A percentile compares a stretch with the other conserved stretches of the same genome.
phyloP scores from a whole-genome alignment of 2,329 filamentous ascomycete genomes.

The Talaromyces sp. region DNA sequence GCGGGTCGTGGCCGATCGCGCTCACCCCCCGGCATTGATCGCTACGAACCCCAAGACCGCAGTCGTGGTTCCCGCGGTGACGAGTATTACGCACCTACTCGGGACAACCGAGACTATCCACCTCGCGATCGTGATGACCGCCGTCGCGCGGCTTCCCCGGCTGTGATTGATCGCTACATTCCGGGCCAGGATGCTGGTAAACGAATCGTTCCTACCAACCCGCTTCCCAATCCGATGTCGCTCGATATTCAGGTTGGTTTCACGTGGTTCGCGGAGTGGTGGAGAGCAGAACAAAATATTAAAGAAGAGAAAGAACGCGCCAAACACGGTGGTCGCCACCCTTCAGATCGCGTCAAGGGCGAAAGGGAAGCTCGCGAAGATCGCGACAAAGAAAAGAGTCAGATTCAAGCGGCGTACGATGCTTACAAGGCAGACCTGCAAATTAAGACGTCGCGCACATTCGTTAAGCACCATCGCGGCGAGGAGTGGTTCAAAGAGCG shows the following conservation, averaged over 20 bases:
- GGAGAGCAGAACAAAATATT: conserved; percentile 60
- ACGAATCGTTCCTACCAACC: conserved; percentile 53
- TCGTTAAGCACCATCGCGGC: conserved; percentile 86
- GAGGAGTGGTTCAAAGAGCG: conserved; percentile 98
- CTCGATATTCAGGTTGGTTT: conserved; percentile 65
- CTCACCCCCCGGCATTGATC: conserved; percentile 60
- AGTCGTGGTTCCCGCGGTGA: conserved; percentile 49
- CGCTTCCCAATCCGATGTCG: conserved; percentile 58
- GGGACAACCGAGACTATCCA: conserved; percentile 35
- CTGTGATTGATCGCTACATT: conserved; percentile 61
- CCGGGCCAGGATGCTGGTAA: conserved; percentile 57
- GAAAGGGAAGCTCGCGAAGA: conserved; percentile 62
- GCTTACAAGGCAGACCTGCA: conserved; percentile 63
- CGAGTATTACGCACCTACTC: conserved; percentile 51
- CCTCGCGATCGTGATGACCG: conserved; percentile 55
- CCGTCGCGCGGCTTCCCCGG: conserved; percentile 57
- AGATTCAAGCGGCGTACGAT: conserved; percentile 63
- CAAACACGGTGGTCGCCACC: conserved; percentile 56
- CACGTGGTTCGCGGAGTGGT: conserved; percentile 67
- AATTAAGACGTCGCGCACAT: conserved; percentile 74
- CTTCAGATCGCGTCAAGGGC: conserved; percentile 55
- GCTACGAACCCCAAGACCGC: conserved; percentile 57
- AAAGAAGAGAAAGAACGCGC: conserved; percentile 62
- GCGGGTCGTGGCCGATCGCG: conserved; percentile 51
- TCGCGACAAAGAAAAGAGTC: conserved; percentile 58